Base-by-base conservation (phyloP, 805 yeast genomes). In the Sungouiozyma intestinalis region DNA sequence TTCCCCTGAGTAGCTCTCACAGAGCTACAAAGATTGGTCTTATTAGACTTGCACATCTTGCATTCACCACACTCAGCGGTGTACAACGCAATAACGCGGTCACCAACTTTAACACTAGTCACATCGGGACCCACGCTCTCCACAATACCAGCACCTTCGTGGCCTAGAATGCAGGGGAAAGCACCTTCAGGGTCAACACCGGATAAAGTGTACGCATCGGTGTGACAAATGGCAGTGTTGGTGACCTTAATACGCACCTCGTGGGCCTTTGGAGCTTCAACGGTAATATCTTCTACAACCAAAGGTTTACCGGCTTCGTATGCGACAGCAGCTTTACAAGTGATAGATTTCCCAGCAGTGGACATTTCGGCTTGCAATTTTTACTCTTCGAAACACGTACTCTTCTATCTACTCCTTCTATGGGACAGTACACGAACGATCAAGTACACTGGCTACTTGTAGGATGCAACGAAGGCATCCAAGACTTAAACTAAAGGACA, bases 1-100 rank as follows among this genome's bases (percentile, higher is more conserved):
- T 85, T 81, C 63, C 98, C 97, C 65, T 92, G 99, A 44, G 99
- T 94, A 42, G 85, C 94, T 68, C 98, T 81, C 53, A 92, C 90
- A 55, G 94, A 74, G 48, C 92, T 85, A 73, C 99, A 92, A 62
- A 92, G 74, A 70, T 92, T 92, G 60, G 98, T 90, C 75, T 94
- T 92, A 48, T 96, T 95, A 47, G 88, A 77, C 62, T 71, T 74
- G 71, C 99, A 92, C 74, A 88, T 85, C 65, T 88, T 87, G 72
- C 99, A 92, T 65, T 87, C 84, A 50, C 73, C 71, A 70, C 99
- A 92, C 67, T 94, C 98, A 41, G 98, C 95, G 32, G 97, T 92
- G 76, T 92, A 94, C 36, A 92, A 71, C 16, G 94, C 88, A 55
- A 94, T 76, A 48, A 92, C 99, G 51, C 81, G 81, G 66, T 92